phyloP scores from a whole-genome alignment of 306 rosid genomes.

The Prunus dulcis region DNA sequence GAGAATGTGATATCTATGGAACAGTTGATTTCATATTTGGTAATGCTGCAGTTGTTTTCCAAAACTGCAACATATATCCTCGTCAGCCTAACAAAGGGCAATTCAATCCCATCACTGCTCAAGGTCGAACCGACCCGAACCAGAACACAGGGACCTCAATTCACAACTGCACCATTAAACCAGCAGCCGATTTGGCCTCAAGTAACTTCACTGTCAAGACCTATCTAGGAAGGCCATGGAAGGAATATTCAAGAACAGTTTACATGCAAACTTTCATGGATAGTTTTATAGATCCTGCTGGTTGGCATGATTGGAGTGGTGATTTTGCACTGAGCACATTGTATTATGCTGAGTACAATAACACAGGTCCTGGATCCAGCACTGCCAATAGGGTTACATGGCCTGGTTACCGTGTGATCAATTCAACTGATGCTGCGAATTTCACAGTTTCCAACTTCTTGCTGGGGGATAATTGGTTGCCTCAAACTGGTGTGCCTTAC shows the following conservation, averaged over 20 bases:
- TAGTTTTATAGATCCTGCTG: slow-evolving; percentile 26
- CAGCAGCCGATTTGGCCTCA: slow-evolving; percentile 22
- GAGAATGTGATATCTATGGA: slow-evolving; percentile 46
- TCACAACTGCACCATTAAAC: slow-evolving; percentile 34
- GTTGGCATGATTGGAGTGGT: slow-evolving; percentile 38
- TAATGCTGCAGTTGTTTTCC: slow-evolving; percentile 36
- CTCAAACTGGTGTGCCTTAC: slow-evolving; percentile 37
- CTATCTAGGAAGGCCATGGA: slow-evolving; percentile 49
- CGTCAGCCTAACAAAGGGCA: slow-evolving; percentile 21
- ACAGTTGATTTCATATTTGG: slow-evolving; percentile 47
- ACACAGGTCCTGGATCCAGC: slow-evolving; percentile 32
- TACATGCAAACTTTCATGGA: slow-evolving; percentile 35
- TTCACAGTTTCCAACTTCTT: slow-evolving; percentile 38
- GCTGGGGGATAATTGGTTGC: slow-evolving; percentile 40
- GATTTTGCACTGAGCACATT: slow-evolving; percentile 25
- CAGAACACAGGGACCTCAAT: slow-evolving; percentile 38
- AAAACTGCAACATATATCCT: slow-evolving; percentile 37
- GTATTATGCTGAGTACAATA: slow-evolving; percentile 37
- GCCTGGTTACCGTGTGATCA: slow-evolving; percentile 35
- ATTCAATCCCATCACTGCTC: slow-evolving; percentile 30
- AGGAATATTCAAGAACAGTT: slow-evolving; percentile 34
- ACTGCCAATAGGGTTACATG: slow-evolving; percentile 26
- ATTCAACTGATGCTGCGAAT: slow-evolving; percentile 19
- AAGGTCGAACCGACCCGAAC: slow-evolving; percentile 34
- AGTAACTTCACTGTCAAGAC: slow-evolving; percentile 18